Conservation (phyloP, 2,329 filamentous ascomycete genomes). For the Cladobotryum protrusum region DNA sequence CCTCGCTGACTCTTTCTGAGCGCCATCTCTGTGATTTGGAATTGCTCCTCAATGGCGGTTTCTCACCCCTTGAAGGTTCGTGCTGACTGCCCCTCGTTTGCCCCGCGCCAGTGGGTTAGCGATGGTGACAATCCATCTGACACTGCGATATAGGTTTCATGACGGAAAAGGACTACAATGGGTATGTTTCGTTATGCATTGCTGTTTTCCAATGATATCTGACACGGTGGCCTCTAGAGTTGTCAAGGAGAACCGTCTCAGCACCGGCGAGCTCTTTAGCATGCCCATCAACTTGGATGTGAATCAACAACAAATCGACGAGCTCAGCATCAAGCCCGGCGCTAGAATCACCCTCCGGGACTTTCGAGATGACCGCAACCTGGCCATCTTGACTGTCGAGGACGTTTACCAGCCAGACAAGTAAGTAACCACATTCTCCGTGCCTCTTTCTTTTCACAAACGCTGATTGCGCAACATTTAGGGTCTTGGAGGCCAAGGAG, state of each 20-base stretch:
- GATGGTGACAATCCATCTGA: not conserved
- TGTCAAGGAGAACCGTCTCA: slow-evolving; percentile 79
- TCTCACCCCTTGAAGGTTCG: slow-evolving; percentile 92
- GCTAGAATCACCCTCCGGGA: slow-evolving; percentile 84
- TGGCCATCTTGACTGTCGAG: slow-evolving; percentile 92
- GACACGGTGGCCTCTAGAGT: slow-evolving; percentile 51
- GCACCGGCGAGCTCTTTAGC: slow-evolving; percentile 83
- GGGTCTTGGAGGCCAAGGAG: slow-evolving; percentile 80
- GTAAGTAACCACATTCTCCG: slow-evolving; percentile 48
- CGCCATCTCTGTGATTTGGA: slow-evolving; percentile 97
- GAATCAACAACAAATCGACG: slow-evolving; percentile 65
- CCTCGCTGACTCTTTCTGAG: slow-evolving; percentile 79
- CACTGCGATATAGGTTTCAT: slow-evolving; percentile 66
- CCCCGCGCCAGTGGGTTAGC: not conserved
- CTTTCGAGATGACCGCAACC: slow-evolving; percentile 90
- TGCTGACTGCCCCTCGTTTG: slow-evolving; percentile 18
- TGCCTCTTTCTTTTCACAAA: too few species aligned
- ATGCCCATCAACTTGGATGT: slow-evolving; percentile 97
- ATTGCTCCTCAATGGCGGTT: slow-evolving; percentile 93
- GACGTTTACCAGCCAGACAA: slow-evolving; percentile 96
- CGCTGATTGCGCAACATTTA: slow-evolving; percentile 27
- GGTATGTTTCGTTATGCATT: slow-evolving; percentile 46
- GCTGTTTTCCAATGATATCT: not conserved
- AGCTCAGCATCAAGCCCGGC: slow-evolving; percentile 69
- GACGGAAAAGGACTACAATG: slow-evolving; percentile 94